A percentile compares a stretch with the other conserved stretches of the same genome.
phyloP scores from a whole-genome alignment of 2,329 filamentous ascomycete species.

The Purpureocillium lavendulum region DNA sequence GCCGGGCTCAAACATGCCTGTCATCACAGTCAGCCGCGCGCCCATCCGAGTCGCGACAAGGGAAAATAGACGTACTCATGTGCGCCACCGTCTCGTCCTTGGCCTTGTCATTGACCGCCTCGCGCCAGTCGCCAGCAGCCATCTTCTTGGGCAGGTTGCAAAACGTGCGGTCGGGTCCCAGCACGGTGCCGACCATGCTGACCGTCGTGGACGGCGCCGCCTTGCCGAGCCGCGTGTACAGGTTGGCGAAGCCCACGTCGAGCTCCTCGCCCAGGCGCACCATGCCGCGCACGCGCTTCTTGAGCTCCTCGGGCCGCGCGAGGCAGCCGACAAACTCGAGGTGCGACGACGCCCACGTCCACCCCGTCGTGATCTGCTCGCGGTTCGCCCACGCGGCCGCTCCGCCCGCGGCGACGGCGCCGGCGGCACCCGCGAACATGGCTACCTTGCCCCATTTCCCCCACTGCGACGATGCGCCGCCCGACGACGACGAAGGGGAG shows the following conservation, averaged over 20 bases:
- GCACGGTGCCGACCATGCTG: slow-evolving; percentile 46
- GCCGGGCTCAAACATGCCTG: slow-evolving; percentile 64
- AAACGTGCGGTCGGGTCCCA: slow-evolving; percentile 74
- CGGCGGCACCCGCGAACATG: slow-evolving; percentile 77
- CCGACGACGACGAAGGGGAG: slow-evolving; percentile 11
- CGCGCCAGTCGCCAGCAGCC: slow-evolving; percentile 51
- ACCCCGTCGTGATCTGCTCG: slow-evolving; percentile 68
- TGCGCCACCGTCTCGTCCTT: slow-evolving; percentile 75
- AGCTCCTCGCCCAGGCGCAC: slow-evolving; percentile 56
- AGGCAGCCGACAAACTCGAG: slow-evolving; percentile 90
- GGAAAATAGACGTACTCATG: slow-evolving; percentile 40
- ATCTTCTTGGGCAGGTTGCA: slow-evolving; percentile 66
- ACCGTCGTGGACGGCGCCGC: slow-evolving; percentile 48
- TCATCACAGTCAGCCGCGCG: slow-evolving; percentile 7
- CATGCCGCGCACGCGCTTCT: slow-evolving; percentile 62
- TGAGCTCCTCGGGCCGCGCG: slow-evolving; percentile 73
- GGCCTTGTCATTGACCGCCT: slow-evolving; percentile 70
- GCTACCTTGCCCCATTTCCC: slow-evolving; percentile 78
- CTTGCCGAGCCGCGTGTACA: slow-evolving; percentile 77
- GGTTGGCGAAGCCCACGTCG: slow-evolving; percentile 69
- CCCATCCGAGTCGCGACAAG: not conserved
- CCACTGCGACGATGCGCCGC: slow-evolving; percentile 50
- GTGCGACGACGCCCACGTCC: slow-evolving; percentile 79
- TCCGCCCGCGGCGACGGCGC: slow-evolving; percentile 71
- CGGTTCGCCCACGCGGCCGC: slow-evolving; percentile 82